Evolutionary conservation across 306 rosid species (phyloP).

Genomic region (Begonia masoniana): DNA sequence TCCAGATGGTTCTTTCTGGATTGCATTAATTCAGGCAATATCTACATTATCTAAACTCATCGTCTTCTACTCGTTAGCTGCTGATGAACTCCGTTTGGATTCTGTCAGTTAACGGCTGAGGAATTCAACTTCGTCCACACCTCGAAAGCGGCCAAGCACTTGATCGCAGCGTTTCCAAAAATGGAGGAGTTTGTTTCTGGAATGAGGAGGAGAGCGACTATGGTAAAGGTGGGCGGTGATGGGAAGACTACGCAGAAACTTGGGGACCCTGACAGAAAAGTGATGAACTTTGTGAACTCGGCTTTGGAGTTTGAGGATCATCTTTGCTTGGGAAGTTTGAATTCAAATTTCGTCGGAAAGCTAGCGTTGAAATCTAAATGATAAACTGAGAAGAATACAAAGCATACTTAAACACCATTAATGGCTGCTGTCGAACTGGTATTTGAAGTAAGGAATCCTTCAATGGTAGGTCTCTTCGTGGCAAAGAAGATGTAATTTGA

Average conservation of each 20-base stretch:
- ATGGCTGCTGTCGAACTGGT: no score
- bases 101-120: constrained; percentile 13
- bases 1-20: constrained; percentile 40
- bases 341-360: constrained; percentile 43
- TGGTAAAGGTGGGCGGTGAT: constrained; percentile 39
- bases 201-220: constrained; percentile 19
- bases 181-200: constrained; percentile 19
- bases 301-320: constrained; percentile 53
- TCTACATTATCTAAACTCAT: neutral
- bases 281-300: constrained; percentile 41
- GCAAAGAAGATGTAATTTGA: no score
- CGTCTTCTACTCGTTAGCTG: no score
- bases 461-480: no score
- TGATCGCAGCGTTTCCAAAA: constrained; percentile 43
- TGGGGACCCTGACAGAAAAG: constrained; percentile 44
- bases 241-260: constrained; percentile 37
- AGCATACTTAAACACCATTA: no score
- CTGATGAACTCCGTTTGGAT: no score
- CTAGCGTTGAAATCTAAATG: constrained; percentile 20
- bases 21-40: constrained; percentile 30
- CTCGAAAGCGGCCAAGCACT: constrained; percentile 29
- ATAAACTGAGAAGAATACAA: no score
- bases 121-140: constrained; percentile 31
- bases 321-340: constrained; percentile 53
- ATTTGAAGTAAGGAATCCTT: no score